Conservation (phyloP, 2,329 filamentous ascomycete genomes). For the Ophiostoma angusticollis region DNA sequence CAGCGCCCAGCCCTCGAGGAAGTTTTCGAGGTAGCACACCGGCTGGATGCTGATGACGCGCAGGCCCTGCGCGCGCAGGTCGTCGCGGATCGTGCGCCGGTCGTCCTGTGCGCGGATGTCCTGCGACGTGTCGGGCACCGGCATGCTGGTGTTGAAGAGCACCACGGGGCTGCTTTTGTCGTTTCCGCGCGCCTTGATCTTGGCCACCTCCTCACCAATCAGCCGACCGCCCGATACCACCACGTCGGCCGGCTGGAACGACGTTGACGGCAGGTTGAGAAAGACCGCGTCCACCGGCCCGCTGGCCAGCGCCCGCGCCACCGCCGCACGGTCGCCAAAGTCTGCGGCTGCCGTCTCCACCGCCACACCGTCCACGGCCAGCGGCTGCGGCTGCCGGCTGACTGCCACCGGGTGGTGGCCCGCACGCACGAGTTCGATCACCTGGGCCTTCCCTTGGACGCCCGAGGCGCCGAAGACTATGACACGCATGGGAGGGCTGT, state of each 20-base stretch:
- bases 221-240: conserved; percentile 43
- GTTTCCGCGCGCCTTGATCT: too few species aligned
- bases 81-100: conserved; percentile 19
- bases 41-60: conserved; percentile 24
- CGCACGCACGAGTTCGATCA: conserved; percentile 14
- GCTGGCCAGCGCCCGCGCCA: conserved; percentile 8
- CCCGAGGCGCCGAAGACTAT: conserved; percentile 19
- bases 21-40: conserved; percentile 26
- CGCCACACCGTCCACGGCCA: conserved; percentile 12
- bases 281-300: conserved; percentile 14
- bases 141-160: conserved; percentile 19
- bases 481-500: conserved; percentile 15
- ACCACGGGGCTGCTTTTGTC: conserved; percentile 42
- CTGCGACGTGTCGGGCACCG: conserved; percentile 15
- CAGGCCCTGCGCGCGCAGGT: conserved; percentile 20
- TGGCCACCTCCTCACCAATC: conserved; percentile 41
- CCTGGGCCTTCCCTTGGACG: conserved; percentile 18
- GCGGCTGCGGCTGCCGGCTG: conserved; percentile 16
- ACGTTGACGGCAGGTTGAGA: conserved; percentile 19
- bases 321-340: conserved; percentile 10
- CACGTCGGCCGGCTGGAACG: conserved; percentile 25
- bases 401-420: conserved; percentile 18
- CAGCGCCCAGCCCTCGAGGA: conserved; percentile 26
- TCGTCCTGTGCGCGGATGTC: conserved; percentile 20
- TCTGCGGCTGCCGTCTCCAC: conserved; percentile 16